These are phyloP conservation scores for Leishmania guyanensis DNA, from an alignment of 208 protist genomes.

Conservation along the genomic window DNA sequence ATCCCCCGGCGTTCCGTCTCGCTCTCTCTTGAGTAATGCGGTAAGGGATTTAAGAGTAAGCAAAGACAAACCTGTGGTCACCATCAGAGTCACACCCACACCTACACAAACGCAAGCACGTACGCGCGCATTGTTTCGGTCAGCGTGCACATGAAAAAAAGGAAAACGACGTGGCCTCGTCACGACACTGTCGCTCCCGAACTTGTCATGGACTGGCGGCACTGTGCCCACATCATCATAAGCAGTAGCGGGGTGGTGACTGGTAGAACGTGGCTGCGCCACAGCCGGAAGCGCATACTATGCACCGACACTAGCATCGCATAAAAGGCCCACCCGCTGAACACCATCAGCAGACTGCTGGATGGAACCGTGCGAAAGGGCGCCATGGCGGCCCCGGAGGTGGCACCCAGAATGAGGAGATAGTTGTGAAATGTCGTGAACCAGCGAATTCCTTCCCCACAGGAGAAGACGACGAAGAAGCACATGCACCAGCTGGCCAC, in stretches of 20 bases:
- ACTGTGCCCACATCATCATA: constrained; percentile 33
- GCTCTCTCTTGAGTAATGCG: neutral
- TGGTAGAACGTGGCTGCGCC: constrained; percentile 71
- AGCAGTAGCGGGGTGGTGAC: constrained; percentile 59
- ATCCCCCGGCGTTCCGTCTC: neutral
- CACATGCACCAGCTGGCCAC: constrained; percentile 89
- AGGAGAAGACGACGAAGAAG: constrained; percentile 89
- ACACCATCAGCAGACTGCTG: constrained; percentile 61
- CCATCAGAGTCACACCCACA: neutral
- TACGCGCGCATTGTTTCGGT: neutral
- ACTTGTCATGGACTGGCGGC: constrained; percentile 6
- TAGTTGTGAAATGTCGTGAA: constrained; percentile 81
- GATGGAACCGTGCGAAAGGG: constrained; percentile 56
- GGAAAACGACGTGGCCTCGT: neutral
- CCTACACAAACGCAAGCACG: neutral
- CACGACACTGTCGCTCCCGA: neutral
- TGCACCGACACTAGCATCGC: constrained; percentile 77
- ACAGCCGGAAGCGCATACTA: constrained; percentile 73
- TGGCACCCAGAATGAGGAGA: constrained; percentile 72
- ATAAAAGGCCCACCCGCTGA: constrained; percentile 78
- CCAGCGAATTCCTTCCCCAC: constrained; percentile 78
- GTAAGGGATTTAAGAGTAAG: neutral
- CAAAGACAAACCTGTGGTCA: neutral
- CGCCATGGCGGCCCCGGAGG: constrained; percentile 44
- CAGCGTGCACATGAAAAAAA: neutral